phyloP scores from a whole-genome alignment of 371 early-diverging fungal species.

The Rhizopus stolonifer region DNA sequence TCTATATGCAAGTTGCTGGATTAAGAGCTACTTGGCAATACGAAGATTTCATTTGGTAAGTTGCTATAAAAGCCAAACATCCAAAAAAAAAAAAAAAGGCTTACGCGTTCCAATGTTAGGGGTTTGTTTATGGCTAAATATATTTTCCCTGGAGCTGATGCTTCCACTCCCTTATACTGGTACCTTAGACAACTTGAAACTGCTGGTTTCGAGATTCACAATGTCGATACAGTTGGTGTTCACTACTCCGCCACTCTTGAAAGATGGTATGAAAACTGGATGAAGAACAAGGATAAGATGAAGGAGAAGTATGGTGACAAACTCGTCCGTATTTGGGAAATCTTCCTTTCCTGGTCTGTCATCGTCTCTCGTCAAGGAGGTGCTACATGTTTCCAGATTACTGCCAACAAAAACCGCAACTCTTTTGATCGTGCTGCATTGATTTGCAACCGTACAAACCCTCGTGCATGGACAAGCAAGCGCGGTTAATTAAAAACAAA shows the following conservation, averaged over 20 bases:
- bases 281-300: conserved; percentile 85
- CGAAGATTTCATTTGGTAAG: conserved; percentile 81
- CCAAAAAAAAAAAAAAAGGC: neutral
- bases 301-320: conserved; percentile 83
- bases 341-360: conserved; percentile 96
- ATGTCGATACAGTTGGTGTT: conserved; percentile 90
- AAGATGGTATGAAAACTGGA: conserved; percentile 97
- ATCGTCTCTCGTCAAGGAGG: conserved; percentile 94
- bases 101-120: conserved; percentile 41
- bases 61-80: too few species aligned
- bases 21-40: conserved; percentile 88
- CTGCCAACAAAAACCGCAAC: conserved; percentile 95
- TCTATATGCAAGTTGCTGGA: conserved; percentile 97
- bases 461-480: conserved; percentile 36
- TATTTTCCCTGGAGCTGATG: conserved; percentile 98
- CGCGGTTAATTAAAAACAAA: conserved; percentile 10
- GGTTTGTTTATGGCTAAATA: conserved; percentile 98
- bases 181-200: conserved; percentile 85
- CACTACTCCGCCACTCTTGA: conserved; percentile 96
- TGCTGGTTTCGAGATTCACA: conserved; percentile 91
- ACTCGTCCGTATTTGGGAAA: conserved; percentile 85
- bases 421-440: conserved; percentile 79
- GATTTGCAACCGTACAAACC: conserved; percentile 53
- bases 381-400: conserved; percentile 95
- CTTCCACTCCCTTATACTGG: conserved; percentile 95